Conservation (phyloP, 768 basidiomycete genomes). For the Pisolithus sp. region DNA sequence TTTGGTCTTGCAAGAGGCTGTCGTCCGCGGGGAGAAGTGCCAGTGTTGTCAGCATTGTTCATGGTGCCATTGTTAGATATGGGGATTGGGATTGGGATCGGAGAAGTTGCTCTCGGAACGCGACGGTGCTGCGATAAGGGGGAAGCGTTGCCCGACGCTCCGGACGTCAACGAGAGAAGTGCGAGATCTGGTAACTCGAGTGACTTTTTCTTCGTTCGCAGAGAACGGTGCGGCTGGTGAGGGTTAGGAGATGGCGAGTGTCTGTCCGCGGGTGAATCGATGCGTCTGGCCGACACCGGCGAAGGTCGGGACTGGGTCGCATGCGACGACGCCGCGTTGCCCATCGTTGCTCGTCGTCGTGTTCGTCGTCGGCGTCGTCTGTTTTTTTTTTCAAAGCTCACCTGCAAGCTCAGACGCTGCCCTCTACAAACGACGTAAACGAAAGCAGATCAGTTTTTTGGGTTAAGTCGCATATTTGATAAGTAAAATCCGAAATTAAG, state of each 20-base stretch:
- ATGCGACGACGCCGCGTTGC: slow-evolving; percentile 29
- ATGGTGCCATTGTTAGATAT: slow-evolving; percentile 32
- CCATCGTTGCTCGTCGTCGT: slow-evolving; percentile 24
- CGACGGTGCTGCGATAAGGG: slow-evolving; percentile 38
- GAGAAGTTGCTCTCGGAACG: slow-evolving; percentile 37
- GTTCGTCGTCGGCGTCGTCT: slow-evolving; percentile 7
- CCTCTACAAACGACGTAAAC: slow-evolving; percentile 27
- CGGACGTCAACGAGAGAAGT: slow-evolving; percentile 41
- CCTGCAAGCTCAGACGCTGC: slow-evolving; percentile 15
- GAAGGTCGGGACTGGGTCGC: slow-evolving; percentile 24
- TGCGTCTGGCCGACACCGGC: slow-evolving; percentile 16
- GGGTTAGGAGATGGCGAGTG: slow-evolving; percentile 36
- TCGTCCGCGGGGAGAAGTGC: slow-evolving; percentile 30
- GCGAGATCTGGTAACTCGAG: slow-evolving; percentile 74
- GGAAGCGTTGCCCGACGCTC: slow-evolving; percentile 33
- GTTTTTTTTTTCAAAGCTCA: slow-evolving; percentile 5
- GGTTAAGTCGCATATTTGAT: background rate
- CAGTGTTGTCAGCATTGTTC: slow-evolving; percentile 30
- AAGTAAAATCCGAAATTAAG: background rate
- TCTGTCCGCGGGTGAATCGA: slow-evolving; percentile 18
- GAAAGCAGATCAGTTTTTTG: slow-evolving; percentile 12
- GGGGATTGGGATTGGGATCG: slow-evolving; percentile 44
- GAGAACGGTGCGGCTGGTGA: slow-evolving; percentile 48
- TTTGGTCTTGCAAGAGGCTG: slow-evolving; percentile 26
- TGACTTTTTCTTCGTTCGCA: slow-evolving; percentile 64